Evolutionary conservation across 2,329 filamentous ascomycete genomes (phyloP).

Genomic region (Tolypocladium tundrense): DNA sequence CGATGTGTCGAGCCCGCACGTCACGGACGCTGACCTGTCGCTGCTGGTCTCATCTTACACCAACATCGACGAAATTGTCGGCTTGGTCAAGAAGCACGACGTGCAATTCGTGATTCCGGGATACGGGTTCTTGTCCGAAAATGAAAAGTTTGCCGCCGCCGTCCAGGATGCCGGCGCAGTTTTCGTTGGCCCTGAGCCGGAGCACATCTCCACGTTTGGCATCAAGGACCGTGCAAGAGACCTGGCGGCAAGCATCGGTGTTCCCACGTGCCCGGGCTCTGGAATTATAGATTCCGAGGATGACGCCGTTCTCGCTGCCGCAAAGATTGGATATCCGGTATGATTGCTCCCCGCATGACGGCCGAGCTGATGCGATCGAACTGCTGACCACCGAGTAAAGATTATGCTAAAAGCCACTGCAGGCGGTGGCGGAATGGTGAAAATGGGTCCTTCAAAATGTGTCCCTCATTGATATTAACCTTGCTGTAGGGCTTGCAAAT

Average conservation of each 20-base stretch:
- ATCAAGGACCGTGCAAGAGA: slow-evolving; percentile 39
- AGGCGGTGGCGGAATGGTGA: slow-evolving; percentile 50
- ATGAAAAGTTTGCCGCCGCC: slow-evolving; percentile 41
- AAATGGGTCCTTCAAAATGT: no score
- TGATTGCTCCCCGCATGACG: neutral
- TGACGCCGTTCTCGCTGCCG: slow-evolving; percentile 42
- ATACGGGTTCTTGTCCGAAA: slow-evolving; percentile 4
- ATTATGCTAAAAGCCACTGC: slow-evolving; percentile 48
- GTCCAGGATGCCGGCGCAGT: slow-evolving; percentile 40
- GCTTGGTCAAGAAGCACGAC: slow-evolving; percentile 26
- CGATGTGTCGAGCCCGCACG: neutral
- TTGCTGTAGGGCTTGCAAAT: slow-evolving; percentile 37
- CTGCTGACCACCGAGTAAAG: neutral
- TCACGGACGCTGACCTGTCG: neutral
- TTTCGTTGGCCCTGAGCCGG: slow-evolving; percentile 45
- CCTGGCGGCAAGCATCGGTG: slow-evolving; percentile 36
- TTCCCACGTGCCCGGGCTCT: slow-evolving; percentile 28
- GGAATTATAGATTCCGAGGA: slow-evolving; percentile 12
- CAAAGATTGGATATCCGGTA: slow-evolving; percentile 29
- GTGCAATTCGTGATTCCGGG: slow-evolving; percentile 42
- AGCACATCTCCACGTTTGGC: slow-evolving; percentile 43
- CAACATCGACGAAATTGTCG: slow-evolving; percentile 13
- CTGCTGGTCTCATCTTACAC: slow-evolving; percentile 1
- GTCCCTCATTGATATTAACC: neutral
- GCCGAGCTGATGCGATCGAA: neutral